phyloP scores from a whole-genome alignment of 148 eudicot genomes.

The Rheum nobile region DNA sequence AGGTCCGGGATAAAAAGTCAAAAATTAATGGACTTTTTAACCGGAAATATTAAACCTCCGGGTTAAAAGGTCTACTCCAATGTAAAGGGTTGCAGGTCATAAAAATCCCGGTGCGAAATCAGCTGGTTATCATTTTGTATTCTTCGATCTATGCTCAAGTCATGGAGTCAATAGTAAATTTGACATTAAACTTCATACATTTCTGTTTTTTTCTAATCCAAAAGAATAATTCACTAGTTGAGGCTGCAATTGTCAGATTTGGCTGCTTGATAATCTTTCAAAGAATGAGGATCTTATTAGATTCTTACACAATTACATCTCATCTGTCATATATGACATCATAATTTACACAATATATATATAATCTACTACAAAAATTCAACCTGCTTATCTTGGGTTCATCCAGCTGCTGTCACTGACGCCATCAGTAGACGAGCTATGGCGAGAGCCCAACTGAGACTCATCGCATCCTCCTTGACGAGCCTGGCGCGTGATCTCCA shows the following conservation, averaged over 20 bases:
- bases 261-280: neutral
- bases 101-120: too few relatives aligned
- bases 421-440: constrained; percentile 11
- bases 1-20: too few relatives aligned
- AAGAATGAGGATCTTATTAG: too few relatives aligned
- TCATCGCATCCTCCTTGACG: neutral
- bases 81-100: too few relatives aligned
- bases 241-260: neutral
- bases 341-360: neutral
- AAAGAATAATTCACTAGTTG: too few relatives aligned
- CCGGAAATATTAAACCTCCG: too few relatives aligned
- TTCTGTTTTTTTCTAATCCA: too few relatives aligned
- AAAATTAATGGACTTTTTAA: too few relatives aligned
- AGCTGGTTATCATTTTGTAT: neutral
- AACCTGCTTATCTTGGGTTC: constrained; percentile 14
- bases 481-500: constrained; percentile 6
- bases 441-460: constrained; percentile 10
- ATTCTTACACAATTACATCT: neutral
- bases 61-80: too few relatives aligned
- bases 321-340: neutral
- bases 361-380: neutral
- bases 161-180: neutral
- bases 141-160: neutral
- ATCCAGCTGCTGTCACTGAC: constrained; percentile 24
- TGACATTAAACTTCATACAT: neutral